A percentile compares a stretch with the other conserved stretches of the same genome.
These are phyloP conservation scores for Talaromyces sp. DNA, from an alignment of 2,329 filamentous ascomycete genomes.

Conservation along the genomic window DNA sequence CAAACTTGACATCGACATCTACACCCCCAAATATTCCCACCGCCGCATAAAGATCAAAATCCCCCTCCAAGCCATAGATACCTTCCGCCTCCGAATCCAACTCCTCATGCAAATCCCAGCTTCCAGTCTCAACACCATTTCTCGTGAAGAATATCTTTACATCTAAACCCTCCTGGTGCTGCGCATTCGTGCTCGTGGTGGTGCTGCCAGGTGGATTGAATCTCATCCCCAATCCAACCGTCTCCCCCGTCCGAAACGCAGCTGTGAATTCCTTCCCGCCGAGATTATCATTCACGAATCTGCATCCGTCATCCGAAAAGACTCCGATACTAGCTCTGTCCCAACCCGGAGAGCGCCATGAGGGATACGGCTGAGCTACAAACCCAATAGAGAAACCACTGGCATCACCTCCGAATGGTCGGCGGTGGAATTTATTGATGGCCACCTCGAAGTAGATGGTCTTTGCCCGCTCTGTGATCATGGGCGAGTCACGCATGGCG, in stretches of 20 bases:
- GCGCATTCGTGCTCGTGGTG: neutral
- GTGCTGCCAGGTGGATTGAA: constrained; percentile 38
- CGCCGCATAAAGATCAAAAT: constrained; percentile 59
- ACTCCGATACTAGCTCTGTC: constrained; percentile 57
- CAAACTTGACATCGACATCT: constrained; percentile 54
- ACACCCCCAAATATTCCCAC: constrained; percentile 59
- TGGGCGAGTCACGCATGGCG: constrained; percentile 46
- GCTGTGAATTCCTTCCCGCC: constrained; percentile 56
- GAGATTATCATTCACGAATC: constrained; percentile 58
- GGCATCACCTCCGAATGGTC: constrained; percentile 36
- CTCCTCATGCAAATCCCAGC: constrained; percentile 59
- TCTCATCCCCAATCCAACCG: constrained; percentile 55
- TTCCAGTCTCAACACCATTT: constrained; percentile 47
- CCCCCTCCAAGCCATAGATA: constrained; percentile 61
- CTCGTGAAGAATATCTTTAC: constrained; percentile 53
- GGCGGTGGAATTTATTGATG: constrained; percentile 40
- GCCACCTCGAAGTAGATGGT: constrained; percentile 58
- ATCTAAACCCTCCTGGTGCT: constrained; percentile 12
- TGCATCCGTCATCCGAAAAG: constrained; percentile 58
- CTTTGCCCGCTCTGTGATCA: constrained; percentile 41
- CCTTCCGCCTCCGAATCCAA: constrained; percentile 52
- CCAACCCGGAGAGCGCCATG: constrained; percentile 60
- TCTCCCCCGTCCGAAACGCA: constrained; percentile 50
- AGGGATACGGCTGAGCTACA: constrained; percentile 56
- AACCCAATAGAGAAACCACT: constrained; percentile 57